Conservation (phyloP, 257 asterid species). For the Nyctanthes arbortristis region DNA sequence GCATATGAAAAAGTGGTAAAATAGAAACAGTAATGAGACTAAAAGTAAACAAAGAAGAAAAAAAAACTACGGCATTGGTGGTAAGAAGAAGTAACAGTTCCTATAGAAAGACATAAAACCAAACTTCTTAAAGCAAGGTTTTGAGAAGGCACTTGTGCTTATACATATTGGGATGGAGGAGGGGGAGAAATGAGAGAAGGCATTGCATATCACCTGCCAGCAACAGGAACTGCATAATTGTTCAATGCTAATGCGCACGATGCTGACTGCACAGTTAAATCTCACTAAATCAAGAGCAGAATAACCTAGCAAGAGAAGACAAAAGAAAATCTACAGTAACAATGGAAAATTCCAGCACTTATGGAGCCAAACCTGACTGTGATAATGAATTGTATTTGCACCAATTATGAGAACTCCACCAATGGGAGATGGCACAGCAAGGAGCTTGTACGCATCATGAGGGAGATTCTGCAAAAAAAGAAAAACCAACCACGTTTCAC, state of each 20-base stretch:
- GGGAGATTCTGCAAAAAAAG: slow-evolving; percentile 73
- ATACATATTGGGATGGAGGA: slow-evolving; percentile 13
- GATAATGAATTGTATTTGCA: slow-evolving; percentile 94
- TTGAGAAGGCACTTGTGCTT: background rate
- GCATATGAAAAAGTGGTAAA: slow-evolving; percentile 1
- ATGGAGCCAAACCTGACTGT: slow-evolving; percentile 76
- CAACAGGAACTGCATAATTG: slow-evolving; percentile 72
- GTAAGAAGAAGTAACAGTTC: slow-evolving; percentile 1
- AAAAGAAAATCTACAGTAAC: slow-evolving; percentile 6
- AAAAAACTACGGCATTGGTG: background rate
- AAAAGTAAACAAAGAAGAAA: too few species aligned
- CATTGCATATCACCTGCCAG: slow-evolving; percentile 59
- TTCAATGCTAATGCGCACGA: slow-evolving; percentile 83
- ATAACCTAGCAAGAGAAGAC: slow-evolving; percentile 13
- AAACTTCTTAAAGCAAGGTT: slow-evolving; percentile 18
- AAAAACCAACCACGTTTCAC: slow-evolving; percentile 16
- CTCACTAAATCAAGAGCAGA: slow-evolving; percentile 25
- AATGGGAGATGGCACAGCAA: slow-evolving; percentile 98
- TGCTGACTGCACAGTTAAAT: slow-evolving; percentile 65
- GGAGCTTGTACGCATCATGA: slow-evolving; percentile 97
- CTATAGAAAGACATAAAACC: slow-evolving; percentile 11
- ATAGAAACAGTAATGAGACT: background rate
- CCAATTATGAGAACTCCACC: slow-evolving; percentile 96
- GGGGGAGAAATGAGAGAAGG: slow-evolving; percentile 19
- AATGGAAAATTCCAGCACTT: slow-evolving; percentile 17